A percentile compares a stretch with the other conserved stretches of the same genome.
phyloP scores from a whole-genome alignment of 768 basidiomycete species.

The Pisolithus tinctorius region DNA sequence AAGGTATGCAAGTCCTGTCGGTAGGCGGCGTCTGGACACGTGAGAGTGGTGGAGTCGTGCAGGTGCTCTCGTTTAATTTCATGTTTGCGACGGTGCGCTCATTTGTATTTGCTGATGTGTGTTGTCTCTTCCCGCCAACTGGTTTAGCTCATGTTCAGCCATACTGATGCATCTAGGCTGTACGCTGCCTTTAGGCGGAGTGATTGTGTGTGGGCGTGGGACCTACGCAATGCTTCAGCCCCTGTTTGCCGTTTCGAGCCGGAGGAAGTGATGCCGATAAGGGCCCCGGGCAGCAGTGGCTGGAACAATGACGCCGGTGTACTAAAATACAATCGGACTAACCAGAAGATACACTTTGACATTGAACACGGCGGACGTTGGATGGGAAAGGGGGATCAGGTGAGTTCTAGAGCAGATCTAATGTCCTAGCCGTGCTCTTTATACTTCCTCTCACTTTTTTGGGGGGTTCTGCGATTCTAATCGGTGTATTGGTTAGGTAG shows the following conservation, averaged over 20 bases:
- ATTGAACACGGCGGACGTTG: conserved; percentile 61
- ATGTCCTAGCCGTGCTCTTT: neutral
- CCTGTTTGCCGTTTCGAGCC: conserved; percentile 34
- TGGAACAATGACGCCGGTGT: neutral
- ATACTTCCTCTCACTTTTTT: neutral
- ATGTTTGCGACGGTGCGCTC: neutral
- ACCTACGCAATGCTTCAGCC: conserved; percentile 51
- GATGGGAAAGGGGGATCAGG: conserved; percentile 65
- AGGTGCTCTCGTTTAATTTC: conserved; percentile 31
- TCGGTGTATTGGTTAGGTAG: conserved; percentile 35
- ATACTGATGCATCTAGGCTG: conserved; percentile 58
- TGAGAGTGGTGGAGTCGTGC: conserved; percentile 36
- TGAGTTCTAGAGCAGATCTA: conserved; percentile 23
- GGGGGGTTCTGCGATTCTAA: neutral
- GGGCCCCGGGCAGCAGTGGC: neutral
- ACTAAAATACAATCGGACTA: conserved; percentile 35
- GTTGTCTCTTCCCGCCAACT: conserved; percentile 5
- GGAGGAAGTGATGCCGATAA: neutral
- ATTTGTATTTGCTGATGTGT: neutral
- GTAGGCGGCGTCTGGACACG: conserved; percentile 45
- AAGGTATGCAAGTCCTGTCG: conserved; percentile 44
- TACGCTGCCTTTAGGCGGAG: conserved; percentile 72
- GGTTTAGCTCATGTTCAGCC: conserved; percentile 72
- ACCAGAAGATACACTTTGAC: conserved; percentile 77
- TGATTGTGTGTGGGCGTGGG: conserved; percentile 65